Evolutionary conservation across 768 basidiomycete species (phyloP).

Genomic region (Suillus clintonianus): DNA sequence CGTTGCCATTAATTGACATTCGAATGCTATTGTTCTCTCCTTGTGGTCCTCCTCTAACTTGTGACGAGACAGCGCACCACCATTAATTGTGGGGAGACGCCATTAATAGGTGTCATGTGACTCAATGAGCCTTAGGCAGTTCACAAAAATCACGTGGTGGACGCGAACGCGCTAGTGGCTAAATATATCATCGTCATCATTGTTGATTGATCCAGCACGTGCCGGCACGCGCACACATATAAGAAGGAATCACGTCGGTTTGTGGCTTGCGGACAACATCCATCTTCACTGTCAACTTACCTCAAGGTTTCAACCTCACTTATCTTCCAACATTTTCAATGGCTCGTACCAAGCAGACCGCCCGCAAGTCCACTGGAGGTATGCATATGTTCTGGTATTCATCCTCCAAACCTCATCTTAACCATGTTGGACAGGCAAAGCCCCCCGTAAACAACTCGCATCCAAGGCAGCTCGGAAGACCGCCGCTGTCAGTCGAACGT

Average conservation of each 20-base stretch:
- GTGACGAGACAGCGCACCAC: too few relatives aligned
- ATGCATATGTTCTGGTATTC: conserved; percentile 10
- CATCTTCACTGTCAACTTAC: conserved; percentile 25
- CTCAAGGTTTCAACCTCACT: neutral
- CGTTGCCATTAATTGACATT: neutral
- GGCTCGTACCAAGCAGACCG: conserved; percentile 81
- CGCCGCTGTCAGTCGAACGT: conserved; percentile 39
- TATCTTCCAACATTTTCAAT: conserved; percentile 35
- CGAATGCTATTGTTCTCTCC: neutral
- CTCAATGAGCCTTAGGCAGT: neutral
- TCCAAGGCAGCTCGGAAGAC: conserved; percentile 64
- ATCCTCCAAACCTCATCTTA: neutral
- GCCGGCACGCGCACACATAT: neutral
- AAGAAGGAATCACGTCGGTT: neutral
- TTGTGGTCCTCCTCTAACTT: neutral
- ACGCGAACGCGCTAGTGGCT: conserved; percentile 8
- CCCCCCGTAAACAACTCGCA: conserved; percentile 62
- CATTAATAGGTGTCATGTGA: too few relatives aligned
- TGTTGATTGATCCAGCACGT: conserved; percentile 9
- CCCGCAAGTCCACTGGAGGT: conserved; percentile 82
- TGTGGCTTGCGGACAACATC: neutral
- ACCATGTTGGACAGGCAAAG: conserved; percentile 43
- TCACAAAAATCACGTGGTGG: conserved; percentile 5
- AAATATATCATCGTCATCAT: neutral
- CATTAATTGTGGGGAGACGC: too few relatives aligned